Conservation (phyloP, 257 asterid species). For the Cruciata laevipes region DNA sequence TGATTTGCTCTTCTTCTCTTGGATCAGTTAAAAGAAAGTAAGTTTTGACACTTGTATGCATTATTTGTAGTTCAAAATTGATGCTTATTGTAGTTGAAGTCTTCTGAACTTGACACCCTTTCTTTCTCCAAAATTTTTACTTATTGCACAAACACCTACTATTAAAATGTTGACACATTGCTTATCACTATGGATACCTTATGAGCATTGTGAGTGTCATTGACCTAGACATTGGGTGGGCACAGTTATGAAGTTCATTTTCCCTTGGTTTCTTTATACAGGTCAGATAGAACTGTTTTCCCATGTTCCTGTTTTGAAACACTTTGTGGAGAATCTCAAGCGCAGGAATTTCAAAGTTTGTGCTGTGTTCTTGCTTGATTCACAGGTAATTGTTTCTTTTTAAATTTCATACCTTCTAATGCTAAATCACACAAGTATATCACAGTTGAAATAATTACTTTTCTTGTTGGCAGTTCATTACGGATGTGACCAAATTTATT, state of each 20-base stretch:
- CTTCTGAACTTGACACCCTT: neutral
- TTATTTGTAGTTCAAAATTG: neutral
- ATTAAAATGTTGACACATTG: neutral
- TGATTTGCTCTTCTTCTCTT: neutral
- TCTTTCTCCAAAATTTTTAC: neutral
- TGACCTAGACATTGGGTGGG: neutral
- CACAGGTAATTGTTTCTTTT: constrained; percentile 54
- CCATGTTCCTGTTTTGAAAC: constrained; percentile 88
- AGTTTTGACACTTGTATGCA: neutral
- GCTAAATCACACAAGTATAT: neutral
- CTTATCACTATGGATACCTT: neutral
- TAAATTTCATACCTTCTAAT: neutral
- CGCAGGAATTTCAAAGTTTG: constrained; percentile 83
- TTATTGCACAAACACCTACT: neutral
- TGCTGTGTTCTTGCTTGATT: constrained; percentile 88
- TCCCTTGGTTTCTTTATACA: constrained; percentile 25
- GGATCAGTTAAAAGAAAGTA: neutral
- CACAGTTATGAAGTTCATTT: neutral
- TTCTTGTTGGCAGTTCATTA: constrained; percentile 50
- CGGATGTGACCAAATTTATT: constrained; percentile 96
- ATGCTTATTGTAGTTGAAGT: neutral
- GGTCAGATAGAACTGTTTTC: constrained; percentile 97
- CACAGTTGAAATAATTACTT: constrained; percentile 6
- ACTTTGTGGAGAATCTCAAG: constrained; percentile 78
- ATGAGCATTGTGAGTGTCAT: neutral